phyloP scores from a whole-genome alignment of 345 rosid genomes.

The Rhodamnia argentea region DNA sequence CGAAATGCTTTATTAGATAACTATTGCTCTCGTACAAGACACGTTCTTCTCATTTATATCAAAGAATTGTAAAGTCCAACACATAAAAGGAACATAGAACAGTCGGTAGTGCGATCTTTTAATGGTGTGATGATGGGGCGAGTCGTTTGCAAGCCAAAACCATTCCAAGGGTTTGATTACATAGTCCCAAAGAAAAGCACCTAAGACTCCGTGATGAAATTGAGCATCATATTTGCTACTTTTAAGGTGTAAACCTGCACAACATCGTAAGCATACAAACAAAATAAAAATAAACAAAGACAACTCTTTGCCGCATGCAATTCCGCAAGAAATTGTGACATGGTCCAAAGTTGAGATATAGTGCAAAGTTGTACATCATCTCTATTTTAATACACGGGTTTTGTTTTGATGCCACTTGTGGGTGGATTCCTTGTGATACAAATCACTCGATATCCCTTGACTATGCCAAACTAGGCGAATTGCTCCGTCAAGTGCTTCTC shows the following conservation, averaged over 20 bases:
- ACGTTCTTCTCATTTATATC: neutral
- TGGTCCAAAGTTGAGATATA: neutral
- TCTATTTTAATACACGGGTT: neutral
- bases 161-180: neutral
- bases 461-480: neutral
- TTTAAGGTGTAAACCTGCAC: neutral
- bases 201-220: neutral
- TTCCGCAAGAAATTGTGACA: neutral
- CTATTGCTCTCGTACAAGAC: neutral
- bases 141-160: neutral
- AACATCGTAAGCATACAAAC: neutral
- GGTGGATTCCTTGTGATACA: neutral
- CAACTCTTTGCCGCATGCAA: neutral
- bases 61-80: neutral
- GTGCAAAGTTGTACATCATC: neutral
- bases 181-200: neutral
- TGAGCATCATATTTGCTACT: neutral
- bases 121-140: neutral
- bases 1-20: neutral
- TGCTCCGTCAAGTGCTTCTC: neutral
- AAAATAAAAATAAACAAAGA: neutral
- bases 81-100: neutral
- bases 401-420: neutral
- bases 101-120: neutral
- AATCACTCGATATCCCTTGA: neutral